phyloP scores from a whole-genome alignment of 768 basidiomycete genomes.

The Podaxis carcinomalis region DNA sequence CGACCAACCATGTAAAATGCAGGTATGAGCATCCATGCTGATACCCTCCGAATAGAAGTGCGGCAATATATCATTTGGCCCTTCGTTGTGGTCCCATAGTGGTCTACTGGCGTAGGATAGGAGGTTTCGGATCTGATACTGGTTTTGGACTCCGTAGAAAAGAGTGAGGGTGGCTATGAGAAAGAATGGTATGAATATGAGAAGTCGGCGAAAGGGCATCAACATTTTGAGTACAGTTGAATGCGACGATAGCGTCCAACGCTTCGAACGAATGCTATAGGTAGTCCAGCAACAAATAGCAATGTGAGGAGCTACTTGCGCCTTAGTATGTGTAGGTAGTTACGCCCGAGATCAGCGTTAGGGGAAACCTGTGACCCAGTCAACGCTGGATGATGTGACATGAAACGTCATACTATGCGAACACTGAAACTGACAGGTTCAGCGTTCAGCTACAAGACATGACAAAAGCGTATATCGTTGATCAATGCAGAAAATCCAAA shows the following conservation, averaged over 20 bases:
- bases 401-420: background rate
- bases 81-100: constrained; percentile 53
- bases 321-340: background rate
- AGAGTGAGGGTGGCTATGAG: constrained; percentile 25
- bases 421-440: background rate
- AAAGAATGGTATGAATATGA: constrained; percentile 28
- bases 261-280: background rate
- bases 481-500: background rate
- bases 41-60: constrained; percentile 58
- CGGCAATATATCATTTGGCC: constrained; percentile 40
- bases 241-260: background rate
- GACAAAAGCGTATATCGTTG: background rate
- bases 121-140: constrained; percentile 46
- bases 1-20: constrained; percentile 54
- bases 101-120: constrained; percentile 55
- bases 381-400: background rate
- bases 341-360: background rate
- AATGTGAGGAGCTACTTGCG: background rate
- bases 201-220: constrained; percentile 23
- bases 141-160: constrained; percentile 36
- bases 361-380: background rate
- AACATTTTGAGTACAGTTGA: constrained; percentile 9
- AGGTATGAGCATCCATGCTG: constrained; percentile 37
- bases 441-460: background rate
- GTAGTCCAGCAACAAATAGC: constrained; percentile 15